These are phyloP conservation scores for Coemansia erecta DNA, from an alignment of 192 early-diverging fungal genomes.

Conservation along the genomic window DNA sequence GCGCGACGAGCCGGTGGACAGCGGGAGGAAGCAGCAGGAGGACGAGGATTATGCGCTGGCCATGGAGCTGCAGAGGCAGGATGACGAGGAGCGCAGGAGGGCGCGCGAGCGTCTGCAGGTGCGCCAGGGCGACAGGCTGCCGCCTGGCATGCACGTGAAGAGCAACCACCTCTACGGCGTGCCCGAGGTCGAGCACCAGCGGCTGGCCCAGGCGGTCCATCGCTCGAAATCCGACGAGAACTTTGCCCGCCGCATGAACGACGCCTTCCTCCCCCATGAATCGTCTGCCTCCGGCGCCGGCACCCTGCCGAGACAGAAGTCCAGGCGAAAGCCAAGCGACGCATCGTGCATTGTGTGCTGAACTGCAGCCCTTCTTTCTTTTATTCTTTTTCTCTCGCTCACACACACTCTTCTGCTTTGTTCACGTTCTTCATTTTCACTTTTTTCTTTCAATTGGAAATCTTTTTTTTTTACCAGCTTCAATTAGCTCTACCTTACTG, in stretches of 20 bases:
- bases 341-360: too few species aligned
- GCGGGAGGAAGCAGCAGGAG: conserved; percentile 24
- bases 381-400: background rate
- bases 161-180: conserved; percentile 30
- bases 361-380: background rate
- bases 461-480: conserved; percentile 3
- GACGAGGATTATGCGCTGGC: conserved; percentile 54
- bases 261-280: conserved; percentile 26
- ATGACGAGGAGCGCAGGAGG: conserved; percentile 31
- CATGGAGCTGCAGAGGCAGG: conserved; percentile 38
- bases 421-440: conserved; percentile 8
- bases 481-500: background rate
- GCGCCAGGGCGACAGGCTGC: conserved; percentile 32
- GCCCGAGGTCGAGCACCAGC: conserved; percentile 20
- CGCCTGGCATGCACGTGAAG: conserved; percentile 29
- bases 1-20: conserved; percentile 23
- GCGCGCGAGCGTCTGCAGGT: conserved; percentile 22
- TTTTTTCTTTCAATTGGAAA: background rate
- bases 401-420: background rate
- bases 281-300: conserved; percentile 4
- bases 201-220: conserved; percentile 13
- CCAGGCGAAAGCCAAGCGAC: too few species aligned
- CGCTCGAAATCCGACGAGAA: conserved; percentile 22
- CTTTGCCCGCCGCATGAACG: conserved; percentile 30
- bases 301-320: background rate